Percentiles rank a stretch among this genome's conserved stretches.
These are phyloP conservation scores for Musa acuminata DNA, from an alignment of 176 grass and related monocot genomes.

Conservation along the genomic window DNA sequence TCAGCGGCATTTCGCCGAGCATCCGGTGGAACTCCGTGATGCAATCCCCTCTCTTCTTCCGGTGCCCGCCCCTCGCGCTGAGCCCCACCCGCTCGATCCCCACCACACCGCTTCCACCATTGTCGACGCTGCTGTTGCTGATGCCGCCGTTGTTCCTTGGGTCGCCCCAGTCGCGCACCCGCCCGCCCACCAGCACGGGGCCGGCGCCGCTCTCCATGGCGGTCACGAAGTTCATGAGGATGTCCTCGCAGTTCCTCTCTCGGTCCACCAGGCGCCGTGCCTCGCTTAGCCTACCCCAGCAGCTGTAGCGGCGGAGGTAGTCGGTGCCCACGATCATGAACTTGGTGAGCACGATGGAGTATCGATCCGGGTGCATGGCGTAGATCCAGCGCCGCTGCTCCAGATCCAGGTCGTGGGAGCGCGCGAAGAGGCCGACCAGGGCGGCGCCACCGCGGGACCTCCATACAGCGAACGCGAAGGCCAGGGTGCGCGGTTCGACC, in stretches of 20 bases:
- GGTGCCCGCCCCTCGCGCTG: constrained; percentile 35
- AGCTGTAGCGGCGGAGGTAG: constrained; percentile 54
- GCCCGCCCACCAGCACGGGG: constrained; percentile 50
- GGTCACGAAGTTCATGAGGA: constrained; percentile 93
- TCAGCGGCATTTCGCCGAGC: constrained; percentile 68
- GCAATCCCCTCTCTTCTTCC: constrained; percentile 74
- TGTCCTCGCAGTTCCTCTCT: constrained; percentile 82
- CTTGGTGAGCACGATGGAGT: constrained; percentile 90
- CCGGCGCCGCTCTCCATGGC: constrained; percentile 40
- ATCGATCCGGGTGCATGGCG: constrained; percentile 44
- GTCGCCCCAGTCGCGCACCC: constrained; percentile 80
- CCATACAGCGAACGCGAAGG: constrained; percentile 59
- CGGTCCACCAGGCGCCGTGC: constrained; percentile 51
- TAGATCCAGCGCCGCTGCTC: constrained; percentile 48
- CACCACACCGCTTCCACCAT: constrained; percentile 1
- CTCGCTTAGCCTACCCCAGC: constrained; percentile 43
- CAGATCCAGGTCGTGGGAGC: constrained; percentile 74
- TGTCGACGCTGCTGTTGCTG: constrained; percentile 3
- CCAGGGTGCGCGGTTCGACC: constrained; percentile 35
- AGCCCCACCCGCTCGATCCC: constrained; percentile 51
- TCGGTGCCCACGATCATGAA: constrained; percentile 42
- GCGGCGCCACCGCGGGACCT: neutral
- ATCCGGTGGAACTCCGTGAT: constrained; percentile 80
- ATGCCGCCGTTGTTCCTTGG: constrained; percentile 44
- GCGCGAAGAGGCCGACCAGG: constrained; percentile 67